Evolutionary conservation across 2,329 filamentous ascomycete species (phyloP), one percentile per base, ranked within the genome.

Genomic region (Ophiostoma montium): DNA sequence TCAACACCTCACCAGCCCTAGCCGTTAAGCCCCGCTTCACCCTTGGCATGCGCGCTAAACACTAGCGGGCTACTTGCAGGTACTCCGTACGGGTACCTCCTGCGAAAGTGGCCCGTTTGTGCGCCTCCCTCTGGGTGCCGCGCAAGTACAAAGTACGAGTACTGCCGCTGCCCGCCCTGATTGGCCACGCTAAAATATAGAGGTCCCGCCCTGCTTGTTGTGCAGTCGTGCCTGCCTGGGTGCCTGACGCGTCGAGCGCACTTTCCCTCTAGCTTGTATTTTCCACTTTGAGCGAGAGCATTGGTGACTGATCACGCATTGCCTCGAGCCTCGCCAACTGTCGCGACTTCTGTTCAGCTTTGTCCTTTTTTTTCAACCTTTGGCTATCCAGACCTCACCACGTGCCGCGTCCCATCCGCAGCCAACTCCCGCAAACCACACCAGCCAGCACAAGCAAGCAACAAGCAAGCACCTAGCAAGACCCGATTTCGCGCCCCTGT

Each of bases 241-340:
- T 51, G 49, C 45, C 46, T 51, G 49, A 50, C 47, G 47, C 33
- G 39, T 41, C 38, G 19, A 41, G n/a, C 38, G 38, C 38, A 27
- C 38, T 23, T 41, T 23, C 38, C 21, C 13, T 9, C 21, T 27
- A 27, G 23, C 23, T n/a, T 27, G 23, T 27, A 27, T 27, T 27
- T 27, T 27, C 23, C 23, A 27, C 23, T 27, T 27, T 27, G 19
- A 16, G n/a, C n/a, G 11, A 41, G 12, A 15, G 19, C 39, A 15
- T 6, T 30, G 21, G 21, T 11, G 27, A 19, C 18, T 23, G 18
- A 21, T 15, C 36, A 41, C 21, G 21, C n/a, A 36, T 13, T 38
- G 36, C 18, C 36, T 23, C 36, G 19, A 23, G 39, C 39, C 39
- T 42, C 30, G 39, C n/a, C n/a, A n/a, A n/a, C n/a, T n/a, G n/a